These are phyloP conservation scores for Neofusicoccum umdonicola DNA, from an alignment of 2,329 filamentous ascomycete species.

Conservation along the genomic window DNA sequence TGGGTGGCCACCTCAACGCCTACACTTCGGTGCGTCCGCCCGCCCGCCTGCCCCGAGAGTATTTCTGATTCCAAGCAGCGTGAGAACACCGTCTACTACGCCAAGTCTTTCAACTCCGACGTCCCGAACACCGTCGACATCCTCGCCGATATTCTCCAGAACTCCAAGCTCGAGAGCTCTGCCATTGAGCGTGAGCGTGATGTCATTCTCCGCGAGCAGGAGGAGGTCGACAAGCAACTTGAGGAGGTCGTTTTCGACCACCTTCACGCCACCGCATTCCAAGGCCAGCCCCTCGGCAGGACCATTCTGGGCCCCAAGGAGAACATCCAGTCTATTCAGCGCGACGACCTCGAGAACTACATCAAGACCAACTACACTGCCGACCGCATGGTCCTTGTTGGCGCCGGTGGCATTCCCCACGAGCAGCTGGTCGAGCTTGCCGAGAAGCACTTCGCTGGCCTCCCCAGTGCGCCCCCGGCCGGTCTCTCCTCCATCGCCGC, in stretches of 20 bases:
- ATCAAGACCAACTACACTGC: constrained; percentile 99
- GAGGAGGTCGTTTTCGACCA: constrained; percentile 99
- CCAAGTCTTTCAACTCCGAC: constrained; percentile 97
- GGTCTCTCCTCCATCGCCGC: constrained; percentile 71
- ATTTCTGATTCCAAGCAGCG: constrained; percentile 50
- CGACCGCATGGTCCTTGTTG: constrained; percentile 98
- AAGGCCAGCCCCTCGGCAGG: constrained; percentile 91
- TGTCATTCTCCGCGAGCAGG: constrained; percentile 96
- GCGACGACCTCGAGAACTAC: constrained; percentile 87
- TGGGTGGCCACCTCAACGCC: constrained; percentile 98
- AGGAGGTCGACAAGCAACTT: constrained; percentile 99
- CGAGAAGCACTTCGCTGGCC: constrained; percentile 86
- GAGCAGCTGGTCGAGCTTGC: constrained; percentile 91
- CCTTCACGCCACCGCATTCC: constrained; percentile 96
- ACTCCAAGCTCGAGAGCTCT: constrained; percentile 91
- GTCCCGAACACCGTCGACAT: constrained; percentile 97
- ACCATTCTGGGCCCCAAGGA: constrained; percentile 97
- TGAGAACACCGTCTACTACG: constrained; percentile 99
- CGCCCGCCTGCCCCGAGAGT: background rate
- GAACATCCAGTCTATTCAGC: constrained; percentile 96
- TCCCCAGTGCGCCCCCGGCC: constrained; percentile 73
- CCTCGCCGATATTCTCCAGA: constrained; percentile 97
- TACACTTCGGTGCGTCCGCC: constrained; percentile 83
- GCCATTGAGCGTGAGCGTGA: constrained; percentile 98
- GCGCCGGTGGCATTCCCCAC: constrained; percentile 90